Base-by-base conservation (phyloP, 805 yeast species). In the Lipomyces chichibuensis region DNA sequence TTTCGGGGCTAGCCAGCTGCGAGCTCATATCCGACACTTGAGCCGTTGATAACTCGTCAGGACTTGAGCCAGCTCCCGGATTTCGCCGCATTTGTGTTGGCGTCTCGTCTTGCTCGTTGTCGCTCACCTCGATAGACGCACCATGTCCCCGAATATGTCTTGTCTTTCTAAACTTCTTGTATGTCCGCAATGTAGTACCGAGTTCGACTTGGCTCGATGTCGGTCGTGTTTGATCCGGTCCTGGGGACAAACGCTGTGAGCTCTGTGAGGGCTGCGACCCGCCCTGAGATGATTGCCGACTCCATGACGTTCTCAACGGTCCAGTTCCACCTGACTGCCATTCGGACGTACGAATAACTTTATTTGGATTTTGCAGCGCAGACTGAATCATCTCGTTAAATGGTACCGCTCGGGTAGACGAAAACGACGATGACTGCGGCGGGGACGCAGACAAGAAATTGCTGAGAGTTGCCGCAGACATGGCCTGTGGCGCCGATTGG, bases 251-350 rank as follows among this genome's bases (percentile, higher is more conserved):
- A 37, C 43, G 43, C 17, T 13, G 43, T 37, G 43, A 37, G 43
- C 14, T 37, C 23, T n/a, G 20, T 17, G 49, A 43, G 9, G 20
- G 8, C 49, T 43, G 49, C 20, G 49, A 43, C 20, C 23, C 49
- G 3, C 49, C 25, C 49, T 43, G 49, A n/a, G 49, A n/a, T 8
- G 49, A n/a, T 6, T 43, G 49, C 9, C 49, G 49, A 43, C 23
- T 43, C 49, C 49, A 43, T 2, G 49, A 43, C 11, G 49, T 43
- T 8, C 49, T 43, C 11, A n/a, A n/a, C 49, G 25, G 49, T n/a
- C 49, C 23, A 43, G 49, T 43, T 43, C 49, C 49, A 43, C 49
- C 49, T 43, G 49, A 43, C 25, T 43, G 49, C 49, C 49, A 43
- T 43, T 43, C 49, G 11, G 49, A 43, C 49, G 49, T 17, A 6